Evolutionary conservation across 2,329 filamentous ascomycete genomes (phyloP).

Genomic region (Metarhizium album): DNA sequence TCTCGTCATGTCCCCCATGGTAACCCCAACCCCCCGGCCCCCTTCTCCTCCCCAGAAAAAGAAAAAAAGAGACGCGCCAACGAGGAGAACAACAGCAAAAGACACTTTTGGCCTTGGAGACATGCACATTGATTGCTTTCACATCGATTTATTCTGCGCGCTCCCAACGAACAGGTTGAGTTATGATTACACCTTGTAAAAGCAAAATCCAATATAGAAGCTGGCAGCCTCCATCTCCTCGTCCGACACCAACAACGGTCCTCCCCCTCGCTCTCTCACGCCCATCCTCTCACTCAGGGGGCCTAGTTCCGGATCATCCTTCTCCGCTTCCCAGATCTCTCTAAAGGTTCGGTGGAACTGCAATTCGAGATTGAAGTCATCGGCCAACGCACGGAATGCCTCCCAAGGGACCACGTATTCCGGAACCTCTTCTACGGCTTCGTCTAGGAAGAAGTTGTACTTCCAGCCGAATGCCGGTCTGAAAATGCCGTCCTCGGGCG

Average conservation of each 20-base stretch:
- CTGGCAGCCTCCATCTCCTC: constrained; percentile 88
- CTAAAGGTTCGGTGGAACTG: constrained; percentile 86
- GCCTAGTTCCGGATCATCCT: constrained; percentile 70
- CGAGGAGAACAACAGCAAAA: too few relatives aligned
- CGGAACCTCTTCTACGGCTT: constrained; percentile 90
- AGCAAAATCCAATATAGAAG: constrained; percentile 93
- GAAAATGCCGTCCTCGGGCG: constrained; percentile 80
- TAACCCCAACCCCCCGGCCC: too few relatives aligned
- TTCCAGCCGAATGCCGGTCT: constrained; percentile 95
- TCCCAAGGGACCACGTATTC: constrained; percentile 99
- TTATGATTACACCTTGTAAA: constrained; percentile 69
- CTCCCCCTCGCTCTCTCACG: constrained; percentile 62
- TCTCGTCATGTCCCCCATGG: too few relatives aligned
- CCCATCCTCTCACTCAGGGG: constrained; percentile 92
- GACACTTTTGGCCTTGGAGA: not conserved
- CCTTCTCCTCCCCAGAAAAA: too few relatives aligned
- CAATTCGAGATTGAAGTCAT: constrained; percentile 92
- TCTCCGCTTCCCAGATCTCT: constrained; percentile 87
- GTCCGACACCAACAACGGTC: constrained; percentile 58
- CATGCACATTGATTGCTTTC: not conserved
- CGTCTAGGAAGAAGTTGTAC: constrained; percentile 91
- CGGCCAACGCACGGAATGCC: constrained; percentile 86
- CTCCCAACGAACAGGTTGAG: not conserved
- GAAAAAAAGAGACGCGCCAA: too few relatives aligned
- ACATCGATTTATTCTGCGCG: not conserved